phyloP scores from a whole-genome alignment of 202 grass and related monocot genomes.

The Schoenoplectus tabernaemontani region DNA sequence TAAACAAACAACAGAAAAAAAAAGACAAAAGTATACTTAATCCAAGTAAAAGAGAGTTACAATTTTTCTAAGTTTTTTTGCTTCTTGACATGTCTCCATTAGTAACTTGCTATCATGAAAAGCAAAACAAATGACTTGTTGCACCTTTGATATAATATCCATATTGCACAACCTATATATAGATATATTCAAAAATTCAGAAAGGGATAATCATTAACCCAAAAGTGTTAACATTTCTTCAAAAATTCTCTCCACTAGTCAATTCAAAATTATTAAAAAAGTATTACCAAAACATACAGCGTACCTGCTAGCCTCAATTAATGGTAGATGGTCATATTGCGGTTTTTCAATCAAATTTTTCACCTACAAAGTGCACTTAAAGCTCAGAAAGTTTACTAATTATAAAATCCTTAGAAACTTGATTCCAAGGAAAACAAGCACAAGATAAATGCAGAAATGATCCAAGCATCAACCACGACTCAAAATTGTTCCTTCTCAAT shows the following conservation, averaged over 20 bases:
- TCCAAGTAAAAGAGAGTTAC: conserved; percentile 99
- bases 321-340: conserved; percentile 83
- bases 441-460: neutral
- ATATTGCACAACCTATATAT: conserved; percentile 90
- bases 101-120: conserved; percentile 96
- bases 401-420: neutral
- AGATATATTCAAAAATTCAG: conserved; percentile 6
- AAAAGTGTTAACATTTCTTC: neutral
- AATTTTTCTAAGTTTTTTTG: conserved; percentile 89
- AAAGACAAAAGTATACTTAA: conserved; percentile 34
- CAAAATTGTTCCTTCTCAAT: neutral
- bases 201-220: neutral
- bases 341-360: conserved; percentile 96
- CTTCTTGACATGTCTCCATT: conserved; percentile 97
- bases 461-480: neutral
- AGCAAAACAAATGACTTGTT: conserved; percentile 95
- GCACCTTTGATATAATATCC: conserved; percentile 97
- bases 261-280: neutral
- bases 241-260: neutral
- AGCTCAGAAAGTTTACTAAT: neutral
- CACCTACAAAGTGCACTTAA: conserved; percentile 46
- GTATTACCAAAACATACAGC: neutral
- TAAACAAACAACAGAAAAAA: conserved; percentile 33
- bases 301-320: conserved; percentile 98
- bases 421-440: neutral